A percentile compares a stretch with the other conserved stretches of the same genome.
These are phyloP conservation scores for Glarea lozoyensis DNA, from an alignment of 495 filamentous ascomycete genomes.

Conservation along the genomic window DNA sequence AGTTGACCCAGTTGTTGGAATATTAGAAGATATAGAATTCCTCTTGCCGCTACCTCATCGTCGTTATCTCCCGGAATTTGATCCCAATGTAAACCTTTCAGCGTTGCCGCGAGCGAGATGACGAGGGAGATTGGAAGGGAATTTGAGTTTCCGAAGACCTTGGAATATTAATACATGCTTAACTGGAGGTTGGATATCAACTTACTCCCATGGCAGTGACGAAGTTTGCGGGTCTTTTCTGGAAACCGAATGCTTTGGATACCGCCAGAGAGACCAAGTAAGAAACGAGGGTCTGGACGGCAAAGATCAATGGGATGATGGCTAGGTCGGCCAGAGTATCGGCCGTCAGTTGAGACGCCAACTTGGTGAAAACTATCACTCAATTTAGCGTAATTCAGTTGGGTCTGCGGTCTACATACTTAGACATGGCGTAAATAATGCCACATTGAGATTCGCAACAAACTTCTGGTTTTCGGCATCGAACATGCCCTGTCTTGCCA, in stretches of 20 bases:
- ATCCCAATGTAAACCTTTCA: constrained; percentile 89
- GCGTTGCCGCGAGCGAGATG: constrained; percentile 82
- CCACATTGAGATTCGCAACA: constrained; percentile 87
- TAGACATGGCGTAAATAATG: constrained; percentile 90
- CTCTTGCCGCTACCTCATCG: constrained; percentile 85
- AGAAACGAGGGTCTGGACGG: constrained; percentile 76
- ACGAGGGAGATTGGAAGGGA: constrained; percentile 95
- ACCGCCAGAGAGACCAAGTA: constrained; percentile 64
- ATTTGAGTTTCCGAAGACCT: constrained; percentile 96
- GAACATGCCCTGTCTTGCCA: constrained; percentile 83
- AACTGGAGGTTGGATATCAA: background rate
- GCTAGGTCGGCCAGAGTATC: constrained; percentile 83
- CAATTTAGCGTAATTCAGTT: constrained; percentile 4
- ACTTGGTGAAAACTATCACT: constrained; percentile 81
- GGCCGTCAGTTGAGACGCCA: constrained; percentile 89
- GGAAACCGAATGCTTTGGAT: constrained; percentile 66
- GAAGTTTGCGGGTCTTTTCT: constrained; percentile 80
- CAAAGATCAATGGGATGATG: constrained; percentile 89
- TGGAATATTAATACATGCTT: constrained; percentile 6
- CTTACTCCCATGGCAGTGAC: constrained; percentile 89
- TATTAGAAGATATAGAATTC: constrained; percentile 90
- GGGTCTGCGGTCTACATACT: constrained; percentile 47
- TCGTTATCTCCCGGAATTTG: constrained; percentile 86
- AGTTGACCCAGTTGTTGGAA: constrained; percentile 97
- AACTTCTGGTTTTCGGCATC: constrained; percentile 93